Percentiles rank a stretch among this genome's conserved stretches.
Evolutionary conservation across 805 yeast genomes (phyloP).

Genomic region (Ogataea siamensis): DNA sequence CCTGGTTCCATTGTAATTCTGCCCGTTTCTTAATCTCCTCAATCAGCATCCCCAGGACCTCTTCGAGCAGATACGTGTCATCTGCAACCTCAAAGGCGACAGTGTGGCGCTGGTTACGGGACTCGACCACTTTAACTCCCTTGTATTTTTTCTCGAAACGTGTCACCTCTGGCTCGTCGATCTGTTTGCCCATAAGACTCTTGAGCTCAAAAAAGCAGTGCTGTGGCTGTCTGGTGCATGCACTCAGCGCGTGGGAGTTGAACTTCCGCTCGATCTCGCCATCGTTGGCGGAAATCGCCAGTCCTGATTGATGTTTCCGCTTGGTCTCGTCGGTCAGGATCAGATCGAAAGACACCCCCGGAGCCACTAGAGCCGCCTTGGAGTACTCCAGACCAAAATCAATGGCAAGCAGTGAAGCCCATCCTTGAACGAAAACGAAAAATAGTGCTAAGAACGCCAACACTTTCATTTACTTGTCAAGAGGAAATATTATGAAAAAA

Average conservation of each 20-base stretch:
- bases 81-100: constrained; percentile 52
- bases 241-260: constrained; percentile 71
- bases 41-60: constrained; percentile 79
- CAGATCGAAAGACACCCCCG: constrained; percentile 83
- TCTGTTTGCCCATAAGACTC: constrained; percentile 62
- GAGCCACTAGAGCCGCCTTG: constrained; percentile 87
- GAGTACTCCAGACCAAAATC: constrained; percentile 88
- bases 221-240: constrained; percentile 72
- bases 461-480: constrained; percentile 9
- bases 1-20: constrained; percentile 52
- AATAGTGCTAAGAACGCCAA: constrained; percentile 2
- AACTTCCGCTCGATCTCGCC: constrained; percentile 65
- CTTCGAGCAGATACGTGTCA: constrained; percentile 56
- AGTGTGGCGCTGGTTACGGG: constrained; percentile 47
- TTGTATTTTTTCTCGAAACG: constrained; percentile 56
- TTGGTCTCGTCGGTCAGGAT: constrained; percentile 88
- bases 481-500: background rate
- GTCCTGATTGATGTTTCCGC: constrained; percentile 81
- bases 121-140: constrained; percentile 49
- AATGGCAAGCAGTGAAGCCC: constrained; percentile 75
- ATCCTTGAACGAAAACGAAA: constrained; percentile 5
- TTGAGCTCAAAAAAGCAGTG: constrained; percentile 67
- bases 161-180: constrained; percentile 44
- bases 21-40: constrained; percentile 67
- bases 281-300: constrained; percentile 52